Percentiles rank a stretch among this genome's conserved stretches.
phyloP scores from a whole-genome alignment of 768 basidiomycete species.

The Lactifluus volemus region DNA sequence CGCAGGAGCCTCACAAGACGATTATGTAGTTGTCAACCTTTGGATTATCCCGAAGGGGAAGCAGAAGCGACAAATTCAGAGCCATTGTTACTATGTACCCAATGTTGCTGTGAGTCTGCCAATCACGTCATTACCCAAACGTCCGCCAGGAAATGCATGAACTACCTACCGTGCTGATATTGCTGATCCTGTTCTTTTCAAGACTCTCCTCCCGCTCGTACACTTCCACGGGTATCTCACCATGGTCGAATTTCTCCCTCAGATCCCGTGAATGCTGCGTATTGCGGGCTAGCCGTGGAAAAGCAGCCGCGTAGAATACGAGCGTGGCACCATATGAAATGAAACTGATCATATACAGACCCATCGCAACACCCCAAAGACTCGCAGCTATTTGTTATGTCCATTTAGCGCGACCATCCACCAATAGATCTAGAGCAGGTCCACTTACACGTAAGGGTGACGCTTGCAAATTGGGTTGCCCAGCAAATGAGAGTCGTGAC shows the following conservation, averaged over 20 bases:
- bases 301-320: slow-evolving; percentile 71
- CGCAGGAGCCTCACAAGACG: slow-evolving; percentile 40
- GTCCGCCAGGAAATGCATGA: slow-evolving; percentile 11
- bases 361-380: slow-evolving; percentile 73
- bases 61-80: slow-evolving; percentile 60
- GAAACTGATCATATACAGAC: slow-evolving; percentile 69
- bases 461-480: slow-evolving; percentile 71
- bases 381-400: slow-evolving; percentile 38
- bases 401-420: neutral
- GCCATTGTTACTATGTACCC: slow-evolving; percentile 60
- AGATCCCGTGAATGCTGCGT: slow-evolving; percentile 53
- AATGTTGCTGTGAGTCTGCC: slow-evolving; percentile 64
- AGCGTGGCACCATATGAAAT: slow-evolving; percentile 73
- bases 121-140: neutral
- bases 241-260: slow-evolving; percentile 46
- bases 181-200: slow-evolving; percentile 80
- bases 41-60: slow-evolving; percentile 51
- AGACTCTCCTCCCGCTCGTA: slow-evolving; percentile 70
- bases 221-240: slow-evolving; percentile 49
- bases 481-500: slow-evolving; percentile 66
- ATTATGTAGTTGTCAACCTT: slow-evolving; percentile 69
- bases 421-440: neutral
- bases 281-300: slow-evolving; percentile 76
- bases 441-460: slow-evolving; percentile 57
- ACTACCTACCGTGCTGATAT: slow-evolving; percentile 59